Percentiles rank a stretch among this genome's conserved stretches.
phyloP scores from a whole-genome alignment of 2,329 filamentous ascomycete genomes.

The Cordyceps militaris region DNA sequence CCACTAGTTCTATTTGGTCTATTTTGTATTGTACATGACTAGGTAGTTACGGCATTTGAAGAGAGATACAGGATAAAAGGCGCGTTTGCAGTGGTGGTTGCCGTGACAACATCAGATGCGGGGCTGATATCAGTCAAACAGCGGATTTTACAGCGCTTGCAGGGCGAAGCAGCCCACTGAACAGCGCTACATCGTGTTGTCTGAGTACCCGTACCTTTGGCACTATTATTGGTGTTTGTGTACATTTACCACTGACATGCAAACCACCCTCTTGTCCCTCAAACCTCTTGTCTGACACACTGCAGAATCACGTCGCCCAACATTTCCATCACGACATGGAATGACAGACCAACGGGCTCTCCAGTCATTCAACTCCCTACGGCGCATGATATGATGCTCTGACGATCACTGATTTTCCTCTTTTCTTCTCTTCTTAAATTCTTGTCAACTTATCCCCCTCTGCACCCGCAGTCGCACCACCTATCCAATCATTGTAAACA shows the following conservation, averaged over 20 bases:
- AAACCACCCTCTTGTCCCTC: not conserved
- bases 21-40: no score
- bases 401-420: not conserved
- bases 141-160: not conserved
- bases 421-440: not conserved
- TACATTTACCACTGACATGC: not conserved
- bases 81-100: slow-evolving; percentile 1
- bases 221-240: not conserved
- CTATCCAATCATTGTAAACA: slow-evolving; percentile 8
- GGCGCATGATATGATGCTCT: slow-evolving; percentile 12
- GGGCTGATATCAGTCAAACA: slow-evolving; percentile 2
- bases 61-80: no score
- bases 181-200: not conserved
- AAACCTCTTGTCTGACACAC: slow-evolving; percentile 2
- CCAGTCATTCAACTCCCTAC: not conserved
- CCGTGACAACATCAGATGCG: slow-evolving; percentile 9
- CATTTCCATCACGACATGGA: slow-evolving; percentile 3
- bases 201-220: not conserved
- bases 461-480: not conserved
- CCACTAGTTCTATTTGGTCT: not conserved
- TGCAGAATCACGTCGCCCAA: slow-evolving; percentile 4
- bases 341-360: not conserved
- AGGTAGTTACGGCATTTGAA: no score
- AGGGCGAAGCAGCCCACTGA: not conserved
- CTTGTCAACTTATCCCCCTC: not conserved